Evolutionary conservation across 371 early-diverging fungal genomes (phyloP).

Genomic region (Fennellomyces sp.): DNA sequence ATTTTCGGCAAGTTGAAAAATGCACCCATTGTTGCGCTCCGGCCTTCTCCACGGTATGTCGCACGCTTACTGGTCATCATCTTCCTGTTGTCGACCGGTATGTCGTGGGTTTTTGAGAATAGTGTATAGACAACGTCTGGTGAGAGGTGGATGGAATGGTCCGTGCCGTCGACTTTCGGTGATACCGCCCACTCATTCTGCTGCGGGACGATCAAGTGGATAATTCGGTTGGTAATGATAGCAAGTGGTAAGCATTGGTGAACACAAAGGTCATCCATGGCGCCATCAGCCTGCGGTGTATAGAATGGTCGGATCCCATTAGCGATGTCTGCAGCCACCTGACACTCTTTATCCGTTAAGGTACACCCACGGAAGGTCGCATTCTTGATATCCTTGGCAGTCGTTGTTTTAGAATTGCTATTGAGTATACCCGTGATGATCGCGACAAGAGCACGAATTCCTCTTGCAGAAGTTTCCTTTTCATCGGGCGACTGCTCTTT

Average conservation of each 20-base stretch:
- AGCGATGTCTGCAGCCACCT: background rate
- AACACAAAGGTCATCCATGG: background rate
- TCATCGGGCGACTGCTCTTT: background rate
- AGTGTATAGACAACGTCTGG: background rate
- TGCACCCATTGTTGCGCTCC: too few species aligned
- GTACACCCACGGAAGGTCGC: background rate
- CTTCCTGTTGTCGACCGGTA: too few species aligned
- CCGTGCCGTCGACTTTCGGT: background rate
- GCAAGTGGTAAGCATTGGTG: background rate
- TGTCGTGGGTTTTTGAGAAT: too few species aligned
- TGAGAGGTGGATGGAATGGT: background rate
- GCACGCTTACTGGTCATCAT: too few species aligned
- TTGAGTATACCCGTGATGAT: background rate
- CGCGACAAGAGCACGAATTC: background rate
- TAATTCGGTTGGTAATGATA: too few species aligned
- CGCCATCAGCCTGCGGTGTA: background rate
- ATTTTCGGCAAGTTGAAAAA: too few species aligned
- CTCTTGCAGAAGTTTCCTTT: background rate
- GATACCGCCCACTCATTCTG: background rate
- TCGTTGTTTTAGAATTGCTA: background rate
- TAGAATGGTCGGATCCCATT: background rate
- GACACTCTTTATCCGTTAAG: background rate
- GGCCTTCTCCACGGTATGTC: too few species aligned
- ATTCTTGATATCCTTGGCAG: background rate
- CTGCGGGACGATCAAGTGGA: background rate